Evolutionary conservation across 2,329 filamentous ascomycete species (phyloP).

Genomic region (Neopestalotiopsis clavispora): DNA sequence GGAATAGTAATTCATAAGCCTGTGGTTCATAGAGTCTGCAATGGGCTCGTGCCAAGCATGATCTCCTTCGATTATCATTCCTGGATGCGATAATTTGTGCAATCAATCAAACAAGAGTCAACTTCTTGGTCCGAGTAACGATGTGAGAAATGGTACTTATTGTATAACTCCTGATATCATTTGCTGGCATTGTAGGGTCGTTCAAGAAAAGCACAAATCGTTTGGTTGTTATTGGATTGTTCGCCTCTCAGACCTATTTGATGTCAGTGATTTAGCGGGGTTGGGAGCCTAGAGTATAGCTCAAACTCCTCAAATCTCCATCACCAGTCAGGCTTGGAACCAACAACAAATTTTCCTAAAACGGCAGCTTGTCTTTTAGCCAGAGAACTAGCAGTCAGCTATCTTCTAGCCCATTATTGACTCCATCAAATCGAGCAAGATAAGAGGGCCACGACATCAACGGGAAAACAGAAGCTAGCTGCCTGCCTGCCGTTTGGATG

Average conservation of each 20-base stretch:
- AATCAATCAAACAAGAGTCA: too few species aligned
- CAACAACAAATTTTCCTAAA: neutral
- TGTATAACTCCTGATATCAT: too few species aligned
- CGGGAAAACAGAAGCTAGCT: too few species aligned
- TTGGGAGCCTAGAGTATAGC: neutral
- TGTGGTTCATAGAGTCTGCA: too few species aligned
- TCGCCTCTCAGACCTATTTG: neutral
- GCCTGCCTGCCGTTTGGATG: constrained; percentile 22
- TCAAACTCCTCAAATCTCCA: neutral
- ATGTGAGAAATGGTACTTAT: too few species aligned
- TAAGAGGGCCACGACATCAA: too few species aligned
- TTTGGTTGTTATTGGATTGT: neutral
- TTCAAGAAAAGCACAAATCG: neutral
- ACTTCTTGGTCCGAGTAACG: too few species aligned
- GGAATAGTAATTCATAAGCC: too few species aligned
- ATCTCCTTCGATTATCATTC: too few species aligned
- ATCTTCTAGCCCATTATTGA: neutral
- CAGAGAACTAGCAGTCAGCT: neutral
- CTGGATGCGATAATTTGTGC: too few species aligned
- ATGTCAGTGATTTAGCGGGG: neutral
- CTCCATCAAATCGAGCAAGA: too few species aligned
- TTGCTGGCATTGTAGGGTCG: neutral
- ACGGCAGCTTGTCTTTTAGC: neutral
- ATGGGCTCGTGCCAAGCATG: too few species aligned
- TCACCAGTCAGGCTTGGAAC: neutral